Evolutionary conservation across 352 stramenopile genomes (phyloP), one percentile per base, ranked within the genome.

Genomic region (Phytophthora pluvialis): DNA sequence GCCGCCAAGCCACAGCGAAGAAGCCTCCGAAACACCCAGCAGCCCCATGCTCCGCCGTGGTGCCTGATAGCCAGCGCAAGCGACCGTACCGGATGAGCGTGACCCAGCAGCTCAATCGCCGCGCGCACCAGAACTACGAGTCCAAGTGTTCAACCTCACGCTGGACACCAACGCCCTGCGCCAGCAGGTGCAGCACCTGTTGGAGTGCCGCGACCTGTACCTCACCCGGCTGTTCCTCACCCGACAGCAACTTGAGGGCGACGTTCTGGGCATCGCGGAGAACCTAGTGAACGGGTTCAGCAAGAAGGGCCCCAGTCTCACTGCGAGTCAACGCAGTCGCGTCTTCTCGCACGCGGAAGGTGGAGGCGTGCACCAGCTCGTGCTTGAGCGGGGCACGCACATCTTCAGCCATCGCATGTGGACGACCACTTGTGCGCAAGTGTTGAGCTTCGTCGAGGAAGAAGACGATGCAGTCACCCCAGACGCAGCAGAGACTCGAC

Each of bases 81-180:
- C 57, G 57, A 3, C 31, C 36, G 50, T 63, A 60, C 16, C 67
- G 50, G 8, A 45, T 69, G 39, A 69, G 65, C 39, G 52, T 49
- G 10, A 13, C 42, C 3, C 51, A 64, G 28, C 38, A 53, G 15
- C 45, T 51, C 18, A 45, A 16, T 18, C 46, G 42, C 3, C 46
- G 18, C 11, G 29, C 50, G 8, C 26, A 48, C 13, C 12, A 49
- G 13, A 2, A 38, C 5, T 55, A 64, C 45, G 48, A 67, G 32
- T 67, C 67, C 3, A 28, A 36, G 3, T 68, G 35, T 61, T 61
- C 39, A 72, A 71, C 13, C 29, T 75, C 11, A 69, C 61, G 15
- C 56, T 75, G 44, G 67, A 75, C 52, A 39, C 64, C 43, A 72
- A 72, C 56, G 18, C 61, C 7, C 40, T 68, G 6, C 51, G 52